phyloP scores from a whole-genome alignment of 176 grass and related monocot species.

The Zoysia pacifica region DNA sequence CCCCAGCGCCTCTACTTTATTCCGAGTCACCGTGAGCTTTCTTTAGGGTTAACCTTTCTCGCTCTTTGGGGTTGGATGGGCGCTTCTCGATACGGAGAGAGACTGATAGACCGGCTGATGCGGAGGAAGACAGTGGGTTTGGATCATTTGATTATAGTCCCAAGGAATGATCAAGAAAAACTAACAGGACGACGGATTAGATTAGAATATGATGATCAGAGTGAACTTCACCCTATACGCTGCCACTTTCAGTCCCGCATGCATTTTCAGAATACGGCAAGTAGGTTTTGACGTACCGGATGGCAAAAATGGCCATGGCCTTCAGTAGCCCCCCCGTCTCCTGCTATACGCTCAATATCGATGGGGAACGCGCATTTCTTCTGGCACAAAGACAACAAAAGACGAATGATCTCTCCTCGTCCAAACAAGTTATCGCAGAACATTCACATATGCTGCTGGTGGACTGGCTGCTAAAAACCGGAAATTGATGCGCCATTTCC shows the following conservation, averaged over 20 bases:
- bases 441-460: background rate
- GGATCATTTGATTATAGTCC: constrained; percentile 59
- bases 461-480: constrained; percentile 8
- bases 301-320: background rate
- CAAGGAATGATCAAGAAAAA: constrained; percentile 63
- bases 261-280: constrained; percentile 30
- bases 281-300: constrained; percentile 1
- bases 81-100: constrained; percentile 41
- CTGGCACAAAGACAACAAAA: background rate
- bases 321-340: no score
- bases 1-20: constrained; percentile 52
- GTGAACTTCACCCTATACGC: constrained; percentile 46
- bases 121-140: constrained; percentile 54
- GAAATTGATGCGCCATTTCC: background rate
- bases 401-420: background rate
- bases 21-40: constrained; percentile 53
- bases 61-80: constrained; percentile 54
- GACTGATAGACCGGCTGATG: constrained; percentile 44
- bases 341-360: background rate
- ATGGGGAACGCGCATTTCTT: background rate
- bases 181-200: background rate
- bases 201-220: constrained; percentile 27
- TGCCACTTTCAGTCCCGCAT: constrained; percentile 34
- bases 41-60: constrained; percentile 58
- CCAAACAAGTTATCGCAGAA: background rate